phyloP scores from a whole-genome alignment of 2,329 filamentous ascomycete genomes.

The Lachnellula willkommii region DNA sequence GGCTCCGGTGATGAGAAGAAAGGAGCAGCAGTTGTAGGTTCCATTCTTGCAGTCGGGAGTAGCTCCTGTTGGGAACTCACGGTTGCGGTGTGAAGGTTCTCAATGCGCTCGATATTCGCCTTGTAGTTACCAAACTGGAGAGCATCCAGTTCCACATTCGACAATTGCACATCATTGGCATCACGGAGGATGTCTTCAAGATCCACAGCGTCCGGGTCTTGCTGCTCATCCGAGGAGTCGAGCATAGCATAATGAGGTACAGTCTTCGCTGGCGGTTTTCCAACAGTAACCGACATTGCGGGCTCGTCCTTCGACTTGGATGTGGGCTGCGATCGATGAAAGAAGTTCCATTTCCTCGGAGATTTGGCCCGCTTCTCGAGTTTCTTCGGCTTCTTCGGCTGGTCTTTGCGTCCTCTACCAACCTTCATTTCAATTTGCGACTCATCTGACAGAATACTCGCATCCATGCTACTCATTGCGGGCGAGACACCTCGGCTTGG shows the following conservation, averaged over 20 bases:
- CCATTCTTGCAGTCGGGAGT: background rate
- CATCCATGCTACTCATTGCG: slow-evolving; percentile 52
- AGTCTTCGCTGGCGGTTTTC: slow-evolving; percentile 39
- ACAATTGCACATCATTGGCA: slow-evolving; percentile 33
- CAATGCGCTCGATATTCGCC: slow-evolving; percentile 21
- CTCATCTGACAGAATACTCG: slow-evolving; percentile 53
- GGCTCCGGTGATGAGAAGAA: slow-evolving; percentile 23
- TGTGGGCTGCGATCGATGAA: slow-evolving; percentile 49
- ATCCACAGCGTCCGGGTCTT: slow-evolving; percentile 29
- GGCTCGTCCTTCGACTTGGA: slow-evolving; percentile 31
- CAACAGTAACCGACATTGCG: slow-evolving; percentile 44
- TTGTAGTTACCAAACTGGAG: slow-evolving; percentile 28
- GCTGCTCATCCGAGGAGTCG: slow-evolving; percentile 47
- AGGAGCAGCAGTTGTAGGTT: slow-evolving; percentile 6
- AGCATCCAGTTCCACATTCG: slow-evolving; percentile 28
- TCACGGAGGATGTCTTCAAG: slow-evolving; percentile 47
- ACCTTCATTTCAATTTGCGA: slow-evolving; percentile 39
- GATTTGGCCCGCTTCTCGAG: slow-evolving; percentile 51
- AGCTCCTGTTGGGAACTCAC: slow-evolving; percentile 1
- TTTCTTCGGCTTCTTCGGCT: slow-evolving; percentile 43
- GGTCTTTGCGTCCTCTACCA: slow-evolving; percentile 23
- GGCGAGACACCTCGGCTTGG: slow-evolving; percentile 37
- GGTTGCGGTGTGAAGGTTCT: slow-evolving; percentile 13
- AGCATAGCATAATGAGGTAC: slow-evolving; percentile 58
- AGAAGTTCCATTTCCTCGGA: slow-evolving; percentile 56